Base-by-base conservation (phyloP, 169 alveolate genomes). In the Plasmodium gaboni region DNA sequence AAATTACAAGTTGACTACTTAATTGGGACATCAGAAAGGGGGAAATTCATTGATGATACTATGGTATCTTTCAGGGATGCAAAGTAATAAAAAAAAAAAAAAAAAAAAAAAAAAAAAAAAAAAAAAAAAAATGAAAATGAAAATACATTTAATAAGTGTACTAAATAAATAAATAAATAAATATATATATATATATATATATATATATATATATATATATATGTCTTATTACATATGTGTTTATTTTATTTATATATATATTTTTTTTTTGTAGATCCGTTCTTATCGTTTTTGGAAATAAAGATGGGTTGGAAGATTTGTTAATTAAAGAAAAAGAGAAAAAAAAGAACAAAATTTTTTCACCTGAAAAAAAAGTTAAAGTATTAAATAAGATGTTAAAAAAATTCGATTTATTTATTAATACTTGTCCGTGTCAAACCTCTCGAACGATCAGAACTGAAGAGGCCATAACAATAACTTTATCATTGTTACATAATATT, bases 401-500 rank as follows among this genome's bases (percentile, higher is more conserved):
- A 65, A 88, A 92, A 59, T 98, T 98, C 74, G 97, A 97, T 76
- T 80, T 92, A 65, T 97, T 97, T 67, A 83, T 97, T 38, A 98
- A 97, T 89, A 96, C 97, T 32, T 96, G 98, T 17, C 97, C 97
- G 48, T 92, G 95, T 48, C 99, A 98, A 93, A 96, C 98, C 17
- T 96, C 99, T 12, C 88, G 99, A 55, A 97, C 99, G 13, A 97
- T 98, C n/a, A 83, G 99, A 55, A 97, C 99, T 24, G 99, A 98
- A 80, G 99, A 98, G 92, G 99, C 99, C 63, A 92, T 98, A 28
- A 94, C 97, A 24, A 95, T 98, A 76, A 93, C 98, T 19, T 53
- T 96, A 59, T 92, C 97, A 9, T n/a, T 65, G 53, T 80, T 80
- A 17, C 90, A 80, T 17, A 44, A 44, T 48, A 80, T 80, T 48